These are phyloP conservation scores for Micractinium sp. DNA, from an alignment of 139 green algal species.

Conservation along the genomic window DNA sequence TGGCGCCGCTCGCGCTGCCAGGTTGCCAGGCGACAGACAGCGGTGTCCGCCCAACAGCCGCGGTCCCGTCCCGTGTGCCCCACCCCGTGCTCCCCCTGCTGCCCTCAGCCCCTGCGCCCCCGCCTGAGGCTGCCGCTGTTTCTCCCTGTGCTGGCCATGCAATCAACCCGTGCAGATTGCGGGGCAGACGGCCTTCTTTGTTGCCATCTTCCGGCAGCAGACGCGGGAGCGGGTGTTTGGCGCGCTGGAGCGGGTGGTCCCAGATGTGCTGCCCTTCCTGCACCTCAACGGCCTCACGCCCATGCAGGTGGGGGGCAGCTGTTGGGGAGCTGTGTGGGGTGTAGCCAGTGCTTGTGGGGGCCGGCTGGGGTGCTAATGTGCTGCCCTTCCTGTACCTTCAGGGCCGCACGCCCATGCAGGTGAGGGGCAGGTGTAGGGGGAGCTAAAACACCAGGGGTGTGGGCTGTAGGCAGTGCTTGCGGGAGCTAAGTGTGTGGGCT, in stretches of 20 bases:
- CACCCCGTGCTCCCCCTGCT: neutral
- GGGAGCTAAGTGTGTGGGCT: too few species aligned
- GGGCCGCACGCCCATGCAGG: conserved; percentile 30
- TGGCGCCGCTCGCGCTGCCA: too few species aligned
- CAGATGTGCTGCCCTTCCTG: conserved; percentile 53
- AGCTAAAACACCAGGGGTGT: neutral
- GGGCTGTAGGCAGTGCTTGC: neutral
- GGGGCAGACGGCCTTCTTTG: conserved; percentile 57
- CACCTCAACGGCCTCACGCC: conserved; percentile 33
- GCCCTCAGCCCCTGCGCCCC: too few species aligned
- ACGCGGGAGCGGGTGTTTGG: conserved; percentile 67
- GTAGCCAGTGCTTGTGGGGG: neutral
- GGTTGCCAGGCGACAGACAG: too few species aligned
- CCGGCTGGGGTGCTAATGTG: neutral
- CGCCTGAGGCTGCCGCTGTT: neutral
- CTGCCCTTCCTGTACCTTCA: neutral
- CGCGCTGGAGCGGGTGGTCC: conserved; percentile 51
- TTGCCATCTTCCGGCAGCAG: conserved; percentile 74
- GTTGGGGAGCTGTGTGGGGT: neutral
- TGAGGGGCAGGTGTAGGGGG: neutral
- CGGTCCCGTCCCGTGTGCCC: neutral
- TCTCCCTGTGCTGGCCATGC: neutral
- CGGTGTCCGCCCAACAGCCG: too few species aligned
- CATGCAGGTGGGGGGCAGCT: conserved; percentile 10
- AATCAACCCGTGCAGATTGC: neutral